These are phyloP conservation scores for Eimeria maxima DNA, from an alignment of 169 alveolate species.

Conservation along the genomic window DNA sequence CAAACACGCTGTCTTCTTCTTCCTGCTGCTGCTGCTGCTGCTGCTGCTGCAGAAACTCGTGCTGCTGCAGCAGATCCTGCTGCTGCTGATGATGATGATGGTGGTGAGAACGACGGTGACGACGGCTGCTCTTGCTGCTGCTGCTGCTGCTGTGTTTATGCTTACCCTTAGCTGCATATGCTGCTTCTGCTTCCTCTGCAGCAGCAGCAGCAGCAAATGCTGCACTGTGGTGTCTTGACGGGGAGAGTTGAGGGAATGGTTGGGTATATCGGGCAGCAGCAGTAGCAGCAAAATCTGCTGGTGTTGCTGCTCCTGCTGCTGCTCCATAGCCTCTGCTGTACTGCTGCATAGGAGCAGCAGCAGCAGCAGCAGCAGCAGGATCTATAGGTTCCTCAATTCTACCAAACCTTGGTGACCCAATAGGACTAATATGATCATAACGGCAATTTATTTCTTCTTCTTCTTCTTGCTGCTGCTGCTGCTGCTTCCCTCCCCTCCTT, in stretches of 20 bases:
- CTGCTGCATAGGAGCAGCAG: too few relatives aligned
- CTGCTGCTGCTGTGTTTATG: background rate
- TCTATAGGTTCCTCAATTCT: background rate
- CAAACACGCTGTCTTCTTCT: too few relatives aligned
- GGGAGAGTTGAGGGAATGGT: background rate
- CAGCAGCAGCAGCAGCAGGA: background rate
- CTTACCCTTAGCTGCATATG: background rate
- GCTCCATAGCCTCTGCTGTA: background rate
- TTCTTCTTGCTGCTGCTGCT: background rate
- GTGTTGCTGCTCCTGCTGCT: background rate
- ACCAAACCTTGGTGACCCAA: constrained; percentile 37
- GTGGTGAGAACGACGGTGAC: background rate
- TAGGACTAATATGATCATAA: constrained; percentile 35
- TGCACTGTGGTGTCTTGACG: too few relatives aligned
- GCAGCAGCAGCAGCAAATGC: background rate
- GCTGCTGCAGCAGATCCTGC: background rate
- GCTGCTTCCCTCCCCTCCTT: background rate
- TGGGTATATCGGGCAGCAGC: background rate
- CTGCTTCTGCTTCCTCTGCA: background rate
- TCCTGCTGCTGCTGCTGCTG: constrained; percentile 16
- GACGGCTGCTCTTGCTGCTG: constrained; percentile 21
- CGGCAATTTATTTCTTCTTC: background rate
- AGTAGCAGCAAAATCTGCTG: background rate
- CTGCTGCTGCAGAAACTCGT: background rate
- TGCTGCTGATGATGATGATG: background rate